Evolutionary conservation across 495 filamentous ascomycete genomes (phyloP).

Genomic region (Lasiosphaeria miniovina): DNA sequence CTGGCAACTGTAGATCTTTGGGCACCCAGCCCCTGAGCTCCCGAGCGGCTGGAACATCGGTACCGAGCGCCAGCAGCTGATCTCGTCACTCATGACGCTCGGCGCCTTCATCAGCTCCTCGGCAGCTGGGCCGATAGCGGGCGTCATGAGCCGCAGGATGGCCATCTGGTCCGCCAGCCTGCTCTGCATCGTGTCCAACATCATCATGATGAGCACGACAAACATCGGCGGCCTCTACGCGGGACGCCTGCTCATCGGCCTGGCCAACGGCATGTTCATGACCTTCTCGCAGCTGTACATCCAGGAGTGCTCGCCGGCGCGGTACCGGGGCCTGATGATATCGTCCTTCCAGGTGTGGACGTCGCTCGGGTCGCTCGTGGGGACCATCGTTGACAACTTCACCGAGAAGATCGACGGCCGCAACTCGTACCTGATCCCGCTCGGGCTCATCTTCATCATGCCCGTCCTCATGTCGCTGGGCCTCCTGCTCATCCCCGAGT

Average conservation of each 20-base stretch:
- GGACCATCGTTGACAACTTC: conserved; percentile 57
- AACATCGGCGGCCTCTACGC: conserved; percentile 50
- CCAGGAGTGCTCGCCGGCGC: conserved; percentile 44
- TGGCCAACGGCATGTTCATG: conserved; percentile 53
- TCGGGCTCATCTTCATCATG: conserved; percentile 53
- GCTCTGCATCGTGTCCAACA: conserved; percentile 44
- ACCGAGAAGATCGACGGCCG: conserved; percentile 42
- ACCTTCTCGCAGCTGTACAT: conserved; percentile 55
- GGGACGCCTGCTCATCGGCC: conserved; percentile 50
- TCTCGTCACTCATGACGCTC: conserved; percentile 54
- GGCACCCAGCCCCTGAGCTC: conserved; percentile 34
- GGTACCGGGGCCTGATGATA: conserved; percentile 45
- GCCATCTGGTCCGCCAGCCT: conserved; percentile 47
- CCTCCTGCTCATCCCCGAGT: conserved; percentile 58
- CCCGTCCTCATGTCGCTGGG: conserved; percentile 47
- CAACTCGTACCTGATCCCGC: conserved; percentile 51
- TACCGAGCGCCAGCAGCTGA: conserved; percentile 49
- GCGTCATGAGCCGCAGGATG: conserved; percentile 41
- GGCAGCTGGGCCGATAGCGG: conserved; percentile 47
- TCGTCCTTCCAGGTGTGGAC: conserved; percentile 37
- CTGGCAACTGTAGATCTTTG: conserved; percentile 30
- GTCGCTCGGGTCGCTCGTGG: conserved; percentile 43
- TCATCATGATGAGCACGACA: conserved; percentile 53
- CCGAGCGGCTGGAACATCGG: conserved; percentile 51
- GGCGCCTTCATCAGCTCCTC: conserved; percentile 54